Evolutionary conservation across 192 early-diverging fungal species (phyloP), one percentile per base, ranked within the genome.

Genomic region (Allomyces javanicus): DNA sequence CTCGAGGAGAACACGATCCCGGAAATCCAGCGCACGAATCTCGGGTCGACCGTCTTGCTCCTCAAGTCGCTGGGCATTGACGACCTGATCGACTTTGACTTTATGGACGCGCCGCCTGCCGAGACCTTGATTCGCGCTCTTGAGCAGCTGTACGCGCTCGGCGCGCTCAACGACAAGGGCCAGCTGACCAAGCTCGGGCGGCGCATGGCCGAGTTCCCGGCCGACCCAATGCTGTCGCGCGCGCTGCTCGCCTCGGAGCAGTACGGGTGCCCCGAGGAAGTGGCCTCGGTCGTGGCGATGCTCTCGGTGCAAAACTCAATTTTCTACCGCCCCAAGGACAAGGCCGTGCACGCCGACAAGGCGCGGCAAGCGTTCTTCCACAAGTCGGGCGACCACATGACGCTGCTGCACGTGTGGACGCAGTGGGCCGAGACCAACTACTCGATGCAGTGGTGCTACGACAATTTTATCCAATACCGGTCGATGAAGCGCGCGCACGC

Each of bases 11-110:
- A 92, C 72, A 87, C 94, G 17, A 81, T 91, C 44, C 96, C 96
- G 1, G 96, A 97, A 76, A 99, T 99, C 67, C 87, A 96, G 77
- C 81, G 96, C 25, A 94, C 88, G 69, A 99, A 99, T 68, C 74
- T 99, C 33, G 85, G 85, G 10, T 90, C 87, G 67, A 90, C 89
- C 2, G 94, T 97, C 23, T 73, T 99, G 63, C 81, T 82, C 65
- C 82, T 99, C 66, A 97, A 97, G 77, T 90, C 89, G 65, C 85
- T 99, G 70, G 95, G 94, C 23, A 95, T 99, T 74, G 91, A 96
- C 69, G 91, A 99, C 66, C 78, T 99, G 58, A 75, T 99, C 24
- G 88, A 92, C 64, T 99, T 99, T 81, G 94, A 92, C 64, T 99
- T 97, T 74, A 89, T 99, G 88, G 96, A 99, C 74, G 93, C 95